Percentiles rank a stretch among this genome's conserved stretches.
phyloP scores from a whole-genome alignment of 331 rosid genomes.

The Pyracantha coccinea region DNA sequence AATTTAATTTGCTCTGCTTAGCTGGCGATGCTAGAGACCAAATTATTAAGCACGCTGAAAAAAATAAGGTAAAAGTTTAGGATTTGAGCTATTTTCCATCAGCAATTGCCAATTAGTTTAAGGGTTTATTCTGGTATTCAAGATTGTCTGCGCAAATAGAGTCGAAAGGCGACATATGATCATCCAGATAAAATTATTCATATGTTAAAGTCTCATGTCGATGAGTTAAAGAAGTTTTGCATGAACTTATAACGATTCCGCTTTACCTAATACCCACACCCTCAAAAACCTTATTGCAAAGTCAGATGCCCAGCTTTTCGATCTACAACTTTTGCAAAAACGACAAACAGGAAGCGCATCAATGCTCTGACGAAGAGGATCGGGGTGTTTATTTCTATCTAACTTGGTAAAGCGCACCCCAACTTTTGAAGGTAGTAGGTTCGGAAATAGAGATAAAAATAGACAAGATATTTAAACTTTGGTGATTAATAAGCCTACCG shows the following conservation, averaged over 20 bases:
- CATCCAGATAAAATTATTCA: too few relatives aligned
- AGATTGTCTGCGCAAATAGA: too few relatives aligned
- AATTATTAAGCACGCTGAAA: neutral
- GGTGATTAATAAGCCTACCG: neutral
- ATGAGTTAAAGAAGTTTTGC: too few relatives aligned
- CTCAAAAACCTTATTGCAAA: neutral
- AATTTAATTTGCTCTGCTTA: neutral
- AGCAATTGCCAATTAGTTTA: too few relatives aligned
- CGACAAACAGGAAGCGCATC: neutral
- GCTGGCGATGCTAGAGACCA: neutral
- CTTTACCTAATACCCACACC: neutral
- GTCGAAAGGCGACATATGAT: too few relatives aligned
- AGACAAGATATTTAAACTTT: neutral
- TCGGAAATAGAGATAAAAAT: neutral
- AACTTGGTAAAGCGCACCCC: too few relatives aligned
- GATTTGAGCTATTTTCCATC: too few relatives aligned
- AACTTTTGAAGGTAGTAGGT: too few relatives aligned
- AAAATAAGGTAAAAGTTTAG: too few relatives aligned
- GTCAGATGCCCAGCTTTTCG: neutral
- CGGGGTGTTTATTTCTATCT: neutral
- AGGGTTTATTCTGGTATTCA: too few relatives aligned
- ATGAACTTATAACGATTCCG: too few relatives aligned
- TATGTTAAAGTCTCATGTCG: too few relatives aligned
- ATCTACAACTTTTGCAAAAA: neutral
- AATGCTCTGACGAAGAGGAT: neutral